phyloP scores from a whole-genome alignment of 208 protist genomes.

The Strigomonas culicis region DNA sequence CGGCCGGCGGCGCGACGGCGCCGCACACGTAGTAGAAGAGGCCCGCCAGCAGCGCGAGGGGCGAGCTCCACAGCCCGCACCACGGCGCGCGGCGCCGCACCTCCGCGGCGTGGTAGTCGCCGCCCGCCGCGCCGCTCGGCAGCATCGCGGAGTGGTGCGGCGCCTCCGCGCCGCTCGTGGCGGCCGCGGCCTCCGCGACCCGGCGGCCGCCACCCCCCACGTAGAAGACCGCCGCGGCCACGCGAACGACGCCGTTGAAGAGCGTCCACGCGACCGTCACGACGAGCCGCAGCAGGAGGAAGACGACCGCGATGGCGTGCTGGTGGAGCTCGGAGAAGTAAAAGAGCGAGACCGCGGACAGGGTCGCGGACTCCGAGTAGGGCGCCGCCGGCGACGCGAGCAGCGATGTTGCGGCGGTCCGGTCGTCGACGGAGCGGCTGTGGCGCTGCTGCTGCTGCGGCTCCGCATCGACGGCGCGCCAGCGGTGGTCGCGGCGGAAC shows the following conservation, averaged over 20 bases:
- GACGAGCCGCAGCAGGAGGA: conserved; percentile 8
- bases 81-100: not conserved
- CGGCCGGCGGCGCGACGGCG: conserved; percentile 24
- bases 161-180: not conserved
- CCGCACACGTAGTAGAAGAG: conserved; percentile 16
- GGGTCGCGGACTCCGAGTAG: conserved; percentile 13
- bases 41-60: not conserved
- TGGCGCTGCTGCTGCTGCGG: not conserved
- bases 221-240: too few species aligned
- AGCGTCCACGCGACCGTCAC: conserved; percentile 28
- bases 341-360: not conserved
- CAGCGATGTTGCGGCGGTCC: conserved; percentile 9
- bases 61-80: not conserved
- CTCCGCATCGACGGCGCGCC: too few species aligned
- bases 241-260: not conserved
- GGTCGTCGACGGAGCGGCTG: conserved; percentile 5
- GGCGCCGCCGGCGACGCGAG: conserved; percentile 17
- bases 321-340: too few species aligned
- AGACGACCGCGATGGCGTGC: too few species aligned
- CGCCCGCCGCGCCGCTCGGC: too few species aligned
- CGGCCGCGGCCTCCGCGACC: not conserved
- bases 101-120: not conserved
- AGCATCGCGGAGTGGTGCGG: not conserved
- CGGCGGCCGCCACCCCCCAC: too few species aligned
- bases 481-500: too few species aligned